A percentile compares a stretch with the other conserved stretches of the same genome.
Conservation (phyloP, 1,139 yeast species). For the Yamadazyma taylorii region DNA sequence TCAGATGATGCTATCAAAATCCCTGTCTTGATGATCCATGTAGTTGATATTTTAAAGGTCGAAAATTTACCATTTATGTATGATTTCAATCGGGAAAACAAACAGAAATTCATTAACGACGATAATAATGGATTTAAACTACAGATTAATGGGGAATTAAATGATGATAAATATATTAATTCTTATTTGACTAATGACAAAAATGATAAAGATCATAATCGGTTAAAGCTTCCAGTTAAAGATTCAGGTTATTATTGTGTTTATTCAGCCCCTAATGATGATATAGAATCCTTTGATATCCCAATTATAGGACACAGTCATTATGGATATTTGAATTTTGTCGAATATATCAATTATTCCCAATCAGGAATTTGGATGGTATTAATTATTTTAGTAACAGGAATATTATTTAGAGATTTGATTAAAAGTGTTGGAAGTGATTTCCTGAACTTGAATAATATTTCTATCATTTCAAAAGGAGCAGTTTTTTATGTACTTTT, state of each 20-base stretch:
- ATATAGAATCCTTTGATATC: constrained; percentile 10
- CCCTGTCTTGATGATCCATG: constrained; percentile 28
- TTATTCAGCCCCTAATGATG: constrained; percentile 28
- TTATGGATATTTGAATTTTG: constrained; percentile 29
- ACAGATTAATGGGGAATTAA: constrained; percentile 6
- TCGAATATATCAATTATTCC: constrained; percentile 21
- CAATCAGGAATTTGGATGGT: constrained; percentile 19
- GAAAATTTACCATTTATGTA: constrained; percentile 22
- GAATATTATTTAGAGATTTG: constrained; percentile 27
- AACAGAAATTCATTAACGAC: not conserved
- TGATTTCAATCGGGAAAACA: constrained; percentile 7
- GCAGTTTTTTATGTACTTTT: constrained; percentile 30
- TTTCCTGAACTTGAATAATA: constrained; percentile 30
- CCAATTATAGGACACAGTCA: constrained; percentile 25
- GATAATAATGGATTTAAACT: constrained; percentile 7
- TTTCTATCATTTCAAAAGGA: constrained; percentile 36
- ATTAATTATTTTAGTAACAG: constrained; percentile 20
- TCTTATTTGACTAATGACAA: constrained; percentile 11
- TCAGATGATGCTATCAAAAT: constrained; percentile 10
- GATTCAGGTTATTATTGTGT: constrained; percentile 36
- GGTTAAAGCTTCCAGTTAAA: constrained; percentile 17
- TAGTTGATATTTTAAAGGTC: constrained; percentile 25
- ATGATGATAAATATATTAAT: constrained; percentile 9
- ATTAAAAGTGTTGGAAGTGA: constrained; percentile 29
- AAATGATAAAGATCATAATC: constrained; percentile 11